Base-by-base conservation (phyloP, 805 yeast genomes). In the Jamesozyma rosinii region DNA sequence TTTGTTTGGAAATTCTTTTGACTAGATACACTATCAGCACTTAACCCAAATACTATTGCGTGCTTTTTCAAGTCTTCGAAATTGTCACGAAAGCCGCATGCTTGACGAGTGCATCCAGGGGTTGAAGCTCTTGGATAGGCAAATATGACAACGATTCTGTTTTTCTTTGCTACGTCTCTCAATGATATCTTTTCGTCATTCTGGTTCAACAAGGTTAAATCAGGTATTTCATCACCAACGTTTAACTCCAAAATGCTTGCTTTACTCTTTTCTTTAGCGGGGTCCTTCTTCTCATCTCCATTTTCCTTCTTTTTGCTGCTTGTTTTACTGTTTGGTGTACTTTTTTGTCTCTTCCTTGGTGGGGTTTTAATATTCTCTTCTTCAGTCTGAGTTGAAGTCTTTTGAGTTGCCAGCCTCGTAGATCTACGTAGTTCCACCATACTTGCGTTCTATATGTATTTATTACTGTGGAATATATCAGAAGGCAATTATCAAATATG, bases 81-180 rank as follows among this genome's bases (percentile, higher is more conserved):
- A 52, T 76, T 76, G 50, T 76, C 80, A 53, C 92, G 79, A 61
- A 83, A 92, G 0, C 96, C 96, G 59, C 83, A 75, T 2, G 89
- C 97, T 66, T 90, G 98, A 53, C 87, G 76, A 1, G 98, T 90
- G 64, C 98, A 92, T 3, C 98, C 98, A 1, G 96, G 95, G 0
- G 97, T 90, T 21, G 83, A 78, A 0, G 97, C 97, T 57, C 74
- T 81, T 42, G 97, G 97, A 59, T 89, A 90, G 17, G 95, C 83
- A 63, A 81, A 77, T 21, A 77, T 66, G 18, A 79, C 68, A 24
- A 79, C 70, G 13, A 77, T 64, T 17, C 68, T 63, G 31, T 74
- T 68, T 8, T 63, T 63, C 17, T 54, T 50, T 8, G 68, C 69
- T 40, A 69, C 52, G 3, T 68, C 63, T 18, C 63, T 67, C 48